A percentile compares a stretch with the other conserved stretches of the same genome.
These are phyloP conservation scores for Rhizopus delemar DNA, from an alignment of 371 early-diverging fungal genomes.

Conservation along the genomic window DNA sequence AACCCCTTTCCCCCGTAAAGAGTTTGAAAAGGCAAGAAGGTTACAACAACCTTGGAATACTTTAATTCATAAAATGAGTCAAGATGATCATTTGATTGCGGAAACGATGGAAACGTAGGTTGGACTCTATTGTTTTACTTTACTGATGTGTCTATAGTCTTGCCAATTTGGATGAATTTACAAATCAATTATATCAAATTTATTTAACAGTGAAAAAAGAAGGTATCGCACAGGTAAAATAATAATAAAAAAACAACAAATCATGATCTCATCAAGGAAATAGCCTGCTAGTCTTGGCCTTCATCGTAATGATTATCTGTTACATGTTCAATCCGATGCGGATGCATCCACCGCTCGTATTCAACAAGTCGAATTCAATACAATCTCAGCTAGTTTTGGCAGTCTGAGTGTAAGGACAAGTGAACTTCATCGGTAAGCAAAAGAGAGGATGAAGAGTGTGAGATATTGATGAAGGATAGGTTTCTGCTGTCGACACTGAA, in stretches of 20 bases:
- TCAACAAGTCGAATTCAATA: conserved; percentile 97
- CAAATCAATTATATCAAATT: conserved; percentile 73
- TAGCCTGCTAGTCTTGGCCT: conserved; percentile 78
- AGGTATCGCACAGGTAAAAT: conserved; percentile 65
- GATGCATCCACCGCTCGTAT: conserved; percentile 51
- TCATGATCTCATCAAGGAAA: conserved; percentile 4
- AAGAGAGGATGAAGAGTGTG: neutral
- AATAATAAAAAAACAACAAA: neutral
- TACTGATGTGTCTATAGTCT: conserved; percentile 51
- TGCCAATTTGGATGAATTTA: conserved; percentile 83
- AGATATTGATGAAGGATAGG: conserved; percentile 32
- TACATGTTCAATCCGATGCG: conserved; percentile 63
- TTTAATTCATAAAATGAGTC: conserved; percentile 78
- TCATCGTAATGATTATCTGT: conserved; percentile 92
- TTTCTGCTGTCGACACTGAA: conserved; percentile 59
- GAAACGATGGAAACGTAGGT: conserved; percentile 73
- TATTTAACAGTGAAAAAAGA: conserved; percentile 66
- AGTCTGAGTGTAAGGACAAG: conserved; percentile 75
- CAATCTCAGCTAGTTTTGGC: conserved; percentile 91
- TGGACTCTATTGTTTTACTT: too few species aligned
- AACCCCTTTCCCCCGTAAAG: conserved; percentile 75
- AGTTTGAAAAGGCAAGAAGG: conserved; percentile 73
- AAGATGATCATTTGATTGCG: conserved; percentile 75
- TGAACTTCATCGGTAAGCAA: conserved; percentile 76
- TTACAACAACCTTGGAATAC: conserved; percentile 83